Conservation (phyloP, 257 asterid species). For the Petrea volubilis region DNA sequence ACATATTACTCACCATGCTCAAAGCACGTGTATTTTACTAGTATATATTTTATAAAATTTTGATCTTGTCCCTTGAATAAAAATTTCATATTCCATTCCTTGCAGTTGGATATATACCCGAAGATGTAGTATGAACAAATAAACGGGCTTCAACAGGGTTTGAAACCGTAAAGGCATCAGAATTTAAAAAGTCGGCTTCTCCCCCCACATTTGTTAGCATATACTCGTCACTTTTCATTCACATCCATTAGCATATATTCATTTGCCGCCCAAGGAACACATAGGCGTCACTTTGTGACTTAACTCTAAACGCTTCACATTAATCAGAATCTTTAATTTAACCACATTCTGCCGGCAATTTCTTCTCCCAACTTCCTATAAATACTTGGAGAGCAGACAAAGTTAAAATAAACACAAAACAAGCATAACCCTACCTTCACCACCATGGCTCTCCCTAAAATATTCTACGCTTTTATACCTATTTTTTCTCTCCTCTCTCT, state of each 20-base stretch:
- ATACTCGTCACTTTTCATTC: not conserved
- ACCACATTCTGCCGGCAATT: slow-evolving; percentile 11
- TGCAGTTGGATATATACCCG: too few species aligned
- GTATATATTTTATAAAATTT: too few species aligned
- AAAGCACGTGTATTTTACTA: too few species aligned
- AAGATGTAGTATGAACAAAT: too few species aligned
- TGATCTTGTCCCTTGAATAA: too few species aligned
- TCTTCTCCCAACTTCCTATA: not conserved
- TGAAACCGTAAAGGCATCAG: not conserved
- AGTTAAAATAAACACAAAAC: not conserved
- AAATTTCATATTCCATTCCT: too few species aligned
- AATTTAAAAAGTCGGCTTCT: not conserved
- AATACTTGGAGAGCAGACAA: not conserved
- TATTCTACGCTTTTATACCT: slow-evolving; percentile 1
- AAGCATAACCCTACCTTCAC: not conserved
- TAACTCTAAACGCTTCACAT: not conserved
- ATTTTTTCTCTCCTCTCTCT: not conserved
- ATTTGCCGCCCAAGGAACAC: slow-evolving; percentile 18
- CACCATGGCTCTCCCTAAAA: not conserved
- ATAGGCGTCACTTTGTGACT: not conserved
- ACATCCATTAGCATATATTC: slow-evolving; percentile 5
- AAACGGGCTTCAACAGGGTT: not conserved
- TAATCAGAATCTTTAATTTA: not conserved
- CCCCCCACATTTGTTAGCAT: not conserved
- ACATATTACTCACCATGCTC: too few species aligned